Conservation (phyloP, 2,329 filamentous ascomycete genomes). For the Cercospora zeina region DNA sequence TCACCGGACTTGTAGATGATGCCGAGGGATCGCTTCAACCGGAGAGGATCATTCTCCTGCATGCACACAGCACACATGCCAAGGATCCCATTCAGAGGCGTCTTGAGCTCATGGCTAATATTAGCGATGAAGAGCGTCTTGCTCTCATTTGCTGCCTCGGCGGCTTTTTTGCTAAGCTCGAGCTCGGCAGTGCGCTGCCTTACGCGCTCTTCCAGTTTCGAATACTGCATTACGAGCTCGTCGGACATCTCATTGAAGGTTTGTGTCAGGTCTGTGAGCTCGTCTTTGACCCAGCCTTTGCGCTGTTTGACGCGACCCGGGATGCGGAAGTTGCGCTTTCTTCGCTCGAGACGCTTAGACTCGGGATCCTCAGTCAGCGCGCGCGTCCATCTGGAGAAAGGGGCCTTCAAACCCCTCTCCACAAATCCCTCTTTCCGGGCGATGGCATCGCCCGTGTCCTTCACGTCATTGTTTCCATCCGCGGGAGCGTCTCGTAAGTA, state of each 20-base stretch:
- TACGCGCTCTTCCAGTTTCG: conserved; percentile 79
- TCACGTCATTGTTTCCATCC: conserved; percentile 46
- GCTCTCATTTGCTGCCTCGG: conserved; percentile 92
- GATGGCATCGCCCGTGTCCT: conserved; percentile 32
- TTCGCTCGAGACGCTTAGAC: conserved; percentile 40
- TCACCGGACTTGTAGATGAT: conserved; percentile 89
- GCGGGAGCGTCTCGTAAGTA: conserved; percentile 30
- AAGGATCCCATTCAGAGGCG: conserved; percentile 90
- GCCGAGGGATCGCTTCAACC: conserved; percentile 79
- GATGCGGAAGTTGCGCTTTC: conserved; percentile 68
- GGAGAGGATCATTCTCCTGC: conserved; percentile 77
- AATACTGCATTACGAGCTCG: conserved; percentile 83
- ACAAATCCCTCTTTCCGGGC: conserved; percentile 51
- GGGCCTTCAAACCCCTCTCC: conserved; percentile 39
- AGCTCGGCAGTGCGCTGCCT: conserved; percentile 78
- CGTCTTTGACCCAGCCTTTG: conserved; percentile 76
- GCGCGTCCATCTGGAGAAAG: conserved; percentile 31
- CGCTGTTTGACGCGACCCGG: conserved; percentile 76
- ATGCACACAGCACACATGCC: conserved; percentile 93
- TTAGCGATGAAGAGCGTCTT: conserved; percentile 98
- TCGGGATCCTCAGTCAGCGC: conserved; percentile 32
- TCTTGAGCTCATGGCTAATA: conserved; percentile 84
- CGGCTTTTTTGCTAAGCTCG: conserved; percentile 85
- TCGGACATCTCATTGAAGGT: conserved; percentile 96
- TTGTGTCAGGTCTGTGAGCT: conserved; percentile 75